Base-by-base conservation (phyloP, 805 yeast genomes). In the Scheffersomyces amazonensis region DNA sequence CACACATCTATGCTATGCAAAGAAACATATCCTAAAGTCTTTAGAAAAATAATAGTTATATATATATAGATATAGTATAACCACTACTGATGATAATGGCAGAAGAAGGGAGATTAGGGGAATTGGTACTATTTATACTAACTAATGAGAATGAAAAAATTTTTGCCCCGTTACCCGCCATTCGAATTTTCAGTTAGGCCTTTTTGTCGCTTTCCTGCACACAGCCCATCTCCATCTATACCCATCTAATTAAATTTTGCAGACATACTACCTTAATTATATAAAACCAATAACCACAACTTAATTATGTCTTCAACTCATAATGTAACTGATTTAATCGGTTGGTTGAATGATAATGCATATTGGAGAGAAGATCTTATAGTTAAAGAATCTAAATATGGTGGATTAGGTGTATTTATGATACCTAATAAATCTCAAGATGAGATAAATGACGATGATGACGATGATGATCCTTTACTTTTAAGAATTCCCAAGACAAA, bases 81-180 rank as follows among this genome's bases (percentile, higher is more conserved):
- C 86, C 86, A 78, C 87, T 80, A 80, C 87, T 78, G 83, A 80
- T 80, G 86, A 70, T 75, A 50, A 42, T 48, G 42, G 53, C 53
- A 54, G 50, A 45, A 62, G 50, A 52, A 56, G 59, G 62, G 62
- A 50, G 52, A 53, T 40, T 37, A 47, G 60, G 66, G 57, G 54
- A 44, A 39, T 16, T 32, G 34, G 43, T 42, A 17, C 25, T 46
- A 48, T 66, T 54, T 66, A 65, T 63, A 64, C 42, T 42, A 12
- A 10, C 13, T 4, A 25, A 8, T 29, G 21, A 5, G 5, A n/a
- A 12, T 19, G 16, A 19, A 34, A 32, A 37, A 36, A 13, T 13
- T 31, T 37, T 37, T 24, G 11, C 19, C 17, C 3, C 4, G 29
- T 32, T 36, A 36, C 35, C 40, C 35, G 35, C 34, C 22, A 13